Evolutionary conservation across 164 flowering plant genomes (phyloP).

Genomic region (Macadamia integrifolia): DNA sequence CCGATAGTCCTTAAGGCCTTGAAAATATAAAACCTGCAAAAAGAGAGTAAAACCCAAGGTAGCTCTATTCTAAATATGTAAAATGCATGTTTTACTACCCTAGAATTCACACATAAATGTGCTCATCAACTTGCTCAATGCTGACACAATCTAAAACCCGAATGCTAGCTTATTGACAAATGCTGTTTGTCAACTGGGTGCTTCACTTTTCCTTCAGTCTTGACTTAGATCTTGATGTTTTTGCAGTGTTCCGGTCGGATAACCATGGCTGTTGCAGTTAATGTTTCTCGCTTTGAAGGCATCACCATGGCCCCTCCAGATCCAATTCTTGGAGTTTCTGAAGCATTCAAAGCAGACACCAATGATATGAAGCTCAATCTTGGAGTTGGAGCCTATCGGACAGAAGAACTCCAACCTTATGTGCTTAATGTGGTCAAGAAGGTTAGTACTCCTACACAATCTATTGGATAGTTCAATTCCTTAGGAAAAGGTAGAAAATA

Average conservation of each 20-base stretch:
- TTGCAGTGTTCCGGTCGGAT: slow-evolving; percentile 55
- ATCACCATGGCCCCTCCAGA: slow-evolving; percentile 97
- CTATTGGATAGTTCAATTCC: not conserved
- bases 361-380: slow-evolving; percentile 77
- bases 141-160: too few species aligned
- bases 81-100: too few species aligned
- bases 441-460: slow-evolving; percentile 26
- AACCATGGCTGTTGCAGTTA: slow-evolving; percentile 55
- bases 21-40: too few species aligned
- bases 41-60: too few species aligned
- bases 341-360: slow-evolving; percentile 88
- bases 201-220: not conserved
- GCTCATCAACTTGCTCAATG: too few species aligned
- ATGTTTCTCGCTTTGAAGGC: slow-evolving; percentile 77
- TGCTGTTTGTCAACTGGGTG: not conserved
- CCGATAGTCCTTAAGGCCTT: too few species aligned
- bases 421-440: slow-evolving; percentile 94
- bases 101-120: too few species aligned
- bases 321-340: slow-evolving; percentile 97
- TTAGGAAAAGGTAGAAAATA: not conserved
- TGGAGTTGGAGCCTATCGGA: slow-evolving; percentile 97
- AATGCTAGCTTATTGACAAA: too few species aligned
- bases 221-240: slow-evolving; percentile 4
- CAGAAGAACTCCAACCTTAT: slow-evolving; percentile 96
- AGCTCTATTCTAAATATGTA: too few species aligned